Evolutionary conservation across 768 basidiomycete genomes (phyloP), one percentile per base, ranked within the genome.

Genomic region (Pisolithus sp.): DNA sequence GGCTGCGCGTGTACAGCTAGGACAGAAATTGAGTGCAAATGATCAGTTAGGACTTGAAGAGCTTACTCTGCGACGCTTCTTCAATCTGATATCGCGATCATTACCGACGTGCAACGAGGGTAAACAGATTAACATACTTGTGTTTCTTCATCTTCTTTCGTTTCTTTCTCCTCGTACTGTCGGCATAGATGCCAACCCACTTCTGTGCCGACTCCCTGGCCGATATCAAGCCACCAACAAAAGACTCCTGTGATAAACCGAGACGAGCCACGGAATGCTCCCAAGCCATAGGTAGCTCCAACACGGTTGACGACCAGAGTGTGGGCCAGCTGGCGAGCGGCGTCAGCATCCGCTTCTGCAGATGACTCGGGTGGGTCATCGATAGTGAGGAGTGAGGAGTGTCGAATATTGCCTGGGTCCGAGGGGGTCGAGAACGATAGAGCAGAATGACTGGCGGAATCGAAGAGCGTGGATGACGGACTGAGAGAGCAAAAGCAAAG

Each of bases 141-240:
- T 95, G 93, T 73, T 93, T 95, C 79, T 86, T 91, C 85, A 95
- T 95, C 83, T 94, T 95, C 82, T 83, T 87, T 76, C 82, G 76
- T 59, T 82, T 78, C 76, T 93, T 93, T 68, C 89, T 80, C 75
- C 85, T 87, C 26, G 81, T 82, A 59, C 89, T 91, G 60, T 92
- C 90, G 71, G 89, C 74, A 65, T 82, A 68, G 15, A 89, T 76
- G 41, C 80, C 77, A 57, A 81, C 76, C 77, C 78, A 84, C 53
- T 81, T 79, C 64, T 76, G 76, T 15, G 81, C 77, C 58, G 76
- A 70, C 58, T 79, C 73, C 52, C 77, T 75, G 48, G 77, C 77
- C 64, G 76, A 69, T 50, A 73, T 72, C 41, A 78, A 73, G 51
- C 77, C 74, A 40, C 75, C 73, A 39, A 73, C 73, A n/a, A 76